Evolutionary conservation across 192 early-diverging fungal genomes (phyloP).

Genomic region (Coemansia sp.): DNA sequence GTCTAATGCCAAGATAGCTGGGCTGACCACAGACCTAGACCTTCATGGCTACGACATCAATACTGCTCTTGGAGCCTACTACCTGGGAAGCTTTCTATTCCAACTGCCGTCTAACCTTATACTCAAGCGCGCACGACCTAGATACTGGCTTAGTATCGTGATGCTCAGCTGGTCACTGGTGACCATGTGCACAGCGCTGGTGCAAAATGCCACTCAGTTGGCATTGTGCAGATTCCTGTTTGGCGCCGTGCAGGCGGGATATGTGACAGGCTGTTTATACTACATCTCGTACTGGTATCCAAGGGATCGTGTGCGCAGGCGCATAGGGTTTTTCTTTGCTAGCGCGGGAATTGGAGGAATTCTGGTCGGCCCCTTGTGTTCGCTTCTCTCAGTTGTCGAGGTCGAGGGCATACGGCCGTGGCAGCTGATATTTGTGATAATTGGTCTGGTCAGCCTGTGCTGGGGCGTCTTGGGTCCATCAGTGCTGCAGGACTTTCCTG

Average conservation of each 20-base stretch:
- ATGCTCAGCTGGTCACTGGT: slow-evolving; percentile 39
- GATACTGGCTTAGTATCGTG: slow-evolving; percentile 31
- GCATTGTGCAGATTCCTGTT: slow-evolving; percentile 29
- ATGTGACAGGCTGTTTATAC: slow-evolving; percentile 44
- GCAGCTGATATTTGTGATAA: slow-evolving; percentile 36
- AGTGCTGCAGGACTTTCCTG: slow-evolving; percentile 40
- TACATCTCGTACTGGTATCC: slow-evolving; percentile 53
- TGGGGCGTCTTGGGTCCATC: slow-evolving; percentile 35
- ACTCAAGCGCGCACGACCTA: slow-evolving; percentile 31
- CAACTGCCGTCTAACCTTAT: slow-evolving; percentile 48
- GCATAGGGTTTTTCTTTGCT: slow-evolving; percentile 46
- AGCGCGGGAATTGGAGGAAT: slow-evolving; percentile 42
- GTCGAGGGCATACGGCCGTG: slow-evolving; percentile 9
- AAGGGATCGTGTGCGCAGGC: slow-evolving; percentile 27
- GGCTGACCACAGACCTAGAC: slow-evolving; percentile 25
- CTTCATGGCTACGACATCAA: slow-evolving; percentile 36
- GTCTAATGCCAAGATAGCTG: slow-evolving; percentile 40
- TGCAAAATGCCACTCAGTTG: slow-evolving; percentile 13
- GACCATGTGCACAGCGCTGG: slow-evolving; percentile 26
- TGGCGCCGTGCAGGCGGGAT: slow-evolving; percentile 47
- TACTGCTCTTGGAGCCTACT: slow-evolving; percentile 37
- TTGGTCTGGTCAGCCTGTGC: slow-evolving; percentile 21
- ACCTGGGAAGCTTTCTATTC: slow-evolving; percentile 42
- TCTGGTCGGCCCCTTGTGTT: slow-evolving; percentile 37
- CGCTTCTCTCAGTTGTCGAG: slow-evolving; percentile 16